Conservation (phyloP, 768 basidiomycete species). For the Lactarius vividus region DNA sequence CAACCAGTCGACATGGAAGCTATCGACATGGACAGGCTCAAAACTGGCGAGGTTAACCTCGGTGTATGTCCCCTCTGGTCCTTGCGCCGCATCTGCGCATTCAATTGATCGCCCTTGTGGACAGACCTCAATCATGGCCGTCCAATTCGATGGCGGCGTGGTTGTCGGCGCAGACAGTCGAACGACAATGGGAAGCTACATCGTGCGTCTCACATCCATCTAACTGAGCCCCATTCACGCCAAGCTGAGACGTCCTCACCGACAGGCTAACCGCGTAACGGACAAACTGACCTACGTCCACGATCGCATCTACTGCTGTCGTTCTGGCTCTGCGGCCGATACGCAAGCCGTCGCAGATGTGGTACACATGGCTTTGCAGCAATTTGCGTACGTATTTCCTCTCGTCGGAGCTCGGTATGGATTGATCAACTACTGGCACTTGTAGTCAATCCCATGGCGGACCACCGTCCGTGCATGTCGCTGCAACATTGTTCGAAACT, state of each 20-base stretch:
- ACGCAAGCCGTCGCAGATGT: slow-evolving; percentile 95
- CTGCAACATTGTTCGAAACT: slow-evolving; percentile 80
- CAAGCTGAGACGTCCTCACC: background rate
- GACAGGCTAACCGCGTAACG: slow-evolving; percentile 93
- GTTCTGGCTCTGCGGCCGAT: slow-evolving; percentile 96
- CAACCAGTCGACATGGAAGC: slow-evolving; percentile 42
- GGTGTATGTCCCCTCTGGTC: slow-evolving; percentile 60
- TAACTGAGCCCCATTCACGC: background rate
- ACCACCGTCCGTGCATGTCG: slow-evolving; percentile 75
- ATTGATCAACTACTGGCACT: background rate
- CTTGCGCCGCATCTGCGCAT: background rate
- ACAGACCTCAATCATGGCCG: slow-evolving; percentile 99
- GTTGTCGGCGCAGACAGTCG: slow-evolving; percentile 97
- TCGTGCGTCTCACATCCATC: slow-evolving; percentile 50
- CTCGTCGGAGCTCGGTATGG: background rate
- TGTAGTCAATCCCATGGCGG: slow-evolving; percentile 50
- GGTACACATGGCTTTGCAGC: slow-evolving; percentile 79
- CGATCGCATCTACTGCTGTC: slow-evolving; percentile 98
- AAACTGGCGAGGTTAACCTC: slow-evolving; percentile 94
- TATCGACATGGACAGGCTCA: slow-evolving; percentile 85
- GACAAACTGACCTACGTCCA: slow-evolving; percentile 97
- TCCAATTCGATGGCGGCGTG: slow-evolving; percentile 93
- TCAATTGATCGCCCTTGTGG: slow-evolving; percentile 3
- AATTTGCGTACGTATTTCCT: slow-evolving; percentile 54
- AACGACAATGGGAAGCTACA: slow-evolving; percentile 95